Base-by-base conservation (phyloP, 768 basidiomycete species). In the Russula lepida region DNA sequence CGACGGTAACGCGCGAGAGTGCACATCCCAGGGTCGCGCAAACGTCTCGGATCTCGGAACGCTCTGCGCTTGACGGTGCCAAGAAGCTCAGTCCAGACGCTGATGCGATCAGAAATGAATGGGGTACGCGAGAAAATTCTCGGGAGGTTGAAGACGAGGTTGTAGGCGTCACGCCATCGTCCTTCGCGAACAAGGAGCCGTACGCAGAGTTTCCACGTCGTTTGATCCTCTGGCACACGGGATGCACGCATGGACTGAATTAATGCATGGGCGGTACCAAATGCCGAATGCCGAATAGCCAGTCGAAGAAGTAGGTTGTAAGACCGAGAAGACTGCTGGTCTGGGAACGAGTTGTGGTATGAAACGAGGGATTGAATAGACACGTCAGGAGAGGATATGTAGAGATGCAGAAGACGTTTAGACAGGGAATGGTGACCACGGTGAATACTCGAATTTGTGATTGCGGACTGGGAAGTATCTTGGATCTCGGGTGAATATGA, bases 61-160 rank as follows among this genome's bases (percentile, higher is more conserved):
- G 71, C 74, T 49, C 75, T 73, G 54, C 73, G 71, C 57, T 77
- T 77, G 63, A 70, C 67, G 19, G 75, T 74, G 50, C 76, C 75
- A 65, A 82, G 79, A 64, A 88, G 80, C 63, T 88, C 85, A 47
- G 82, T 60, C 86, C 84, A 88, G 54, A 88, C 70, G 4, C 72
- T 68, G 28, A 82, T 32, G n/a, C 52, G 47, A 25, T 48, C 55
- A 21, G 52, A 47, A 53, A n/a, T 43, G 51, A 53, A 58, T 4
- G 43, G 59, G 13, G 60, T 48, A n/a, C 53, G 49, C 19, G 44
- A 13, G n/a, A 5, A 43, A 9, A 39, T 50, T 23, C 44, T 57
- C 4, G 49, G 44, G 23, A 43, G 17, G 19, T 62, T 23, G 43
- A 56, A 37, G 12, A 59, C 58, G 23, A 58, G 54, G 4, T 44